These are phyloP conservation scores for Colletotrichum trifolii DNA, from an alignment of 2,329 filamentous ascomycete genomes.

Conservation along the genomic window DNA sequence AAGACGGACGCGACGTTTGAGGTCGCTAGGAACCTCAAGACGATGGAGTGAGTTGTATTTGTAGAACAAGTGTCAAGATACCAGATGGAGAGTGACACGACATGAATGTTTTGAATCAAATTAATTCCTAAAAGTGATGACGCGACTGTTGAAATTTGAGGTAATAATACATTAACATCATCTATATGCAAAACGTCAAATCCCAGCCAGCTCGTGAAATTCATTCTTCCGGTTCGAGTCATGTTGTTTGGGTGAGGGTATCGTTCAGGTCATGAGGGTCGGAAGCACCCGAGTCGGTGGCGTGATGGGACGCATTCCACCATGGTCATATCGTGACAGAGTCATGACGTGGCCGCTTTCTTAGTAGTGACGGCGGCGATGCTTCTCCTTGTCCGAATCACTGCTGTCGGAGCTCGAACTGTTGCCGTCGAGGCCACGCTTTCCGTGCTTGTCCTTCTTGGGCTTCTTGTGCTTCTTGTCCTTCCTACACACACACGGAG, in stretches of 20 bases:
- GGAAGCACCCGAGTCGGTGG: neutral
- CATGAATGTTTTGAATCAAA: neutral
- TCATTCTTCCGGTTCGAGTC: slow-evolving; percentile 17
- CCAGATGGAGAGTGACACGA: slow-evolving; percentile 11
- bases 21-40: slow-evolving; percentile 68
- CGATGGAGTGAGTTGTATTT: slow-evolving; percentile 49
- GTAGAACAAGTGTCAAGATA: slow-evolving; percentile 15
- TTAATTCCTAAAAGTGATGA: neutral
- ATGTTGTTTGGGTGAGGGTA: slow-evolving; percentile 15
- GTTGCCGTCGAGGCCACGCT: slow-evolving; percentile 32
- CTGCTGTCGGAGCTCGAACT: slow-evolving; percentile 30
- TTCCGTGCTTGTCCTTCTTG: slow-evolving; percentile 41
- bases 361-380: neutral
- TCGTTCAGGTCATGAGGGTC: slow-evolving; percentile 9
- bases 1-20: slow-evolving; percentile 78
- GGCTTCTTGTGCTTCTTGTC: slow-evolving; percentile 47
- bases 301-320: neutral
- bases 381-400: too few species aligned
- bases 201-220: neutral
- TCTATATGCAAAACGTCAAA: slow-evolving; percentile 4
- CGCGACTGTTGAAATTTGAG: neutral
- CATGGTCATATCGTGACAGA: neutral
- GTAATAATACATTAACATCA: slow-evolving; percentile 24
- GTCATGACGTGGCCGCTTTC: neutral
- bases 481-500: slow-evolving; percentile 38